These are phyloP conservation scores for Coemansia sp. DNA, from an alignment of 371 early-diverging fungal species.

Conservation along the genomic window DNA sequence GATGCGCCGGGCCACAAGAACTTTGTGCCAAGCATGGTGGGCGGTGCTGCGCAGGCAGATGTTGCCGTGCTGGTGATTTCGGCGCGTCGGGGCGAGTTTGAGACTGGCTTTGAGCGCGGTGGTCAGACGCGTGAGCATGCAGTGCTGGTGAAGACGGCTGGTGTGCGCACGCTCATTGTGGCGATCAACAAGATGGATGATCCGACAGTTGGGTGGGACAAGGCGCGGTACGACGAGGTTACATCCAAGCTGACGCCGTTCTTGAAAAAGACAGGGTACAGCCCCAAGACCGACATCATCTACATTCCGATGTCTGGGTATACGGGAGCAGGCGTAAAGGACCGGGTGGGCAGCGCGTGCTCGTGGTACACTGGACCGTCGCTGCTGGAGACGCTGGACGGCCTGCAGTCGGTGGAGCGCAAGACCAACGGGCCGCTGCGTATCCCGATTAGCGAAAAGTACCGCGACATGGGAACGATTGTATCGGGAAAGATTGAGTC, in stretches of 20 bases:
- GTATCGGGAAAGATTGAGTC: slow-evolving; percentile 95
- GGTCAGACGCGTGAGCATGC: slow-evolving; percentile 99
- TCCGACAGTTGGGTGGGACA: slow-evolving; percentile 90
- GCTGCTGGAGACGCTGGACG: slow-evolving; percentile 83
- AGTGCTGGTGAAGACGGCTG: slow-evolving; percentile 94
- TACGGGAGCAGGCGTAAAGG: slow-evolving; percentile 95
- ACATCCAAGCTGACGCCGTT: slow-evolving; percentile 81
- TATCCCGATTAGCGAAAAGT: slow-evolving; percentile 92
- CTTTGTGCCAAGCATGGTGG: slow-evolving; percentile 99
- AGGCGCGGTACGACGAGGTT: slow-evolving; percentile 90
- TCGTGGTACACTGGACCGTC: slow-evolving; percentile 91
- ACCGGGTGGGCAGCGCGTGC: slow-evolving; percentile 65
- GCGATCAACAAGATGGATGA: slow-evolving; percentile 99
- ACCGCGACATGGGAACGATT: slow-evolving; percentile 96
- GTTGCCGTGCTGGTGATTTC: slow-evolving; percentile 97
- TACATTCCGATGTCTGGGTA: slow-evolving; percentile 94
- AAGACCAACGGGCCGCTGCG: slow-evolving; percentile 83
- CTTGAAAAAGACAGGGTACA: slow-evolving; percentile 90
- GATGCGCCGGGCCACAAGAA: slow-evolving; percentile 99
- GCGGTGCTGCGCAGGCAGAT: slow-evolving; percentile 96
- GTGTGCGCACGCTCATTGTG: slow-evolving; percentile 86
- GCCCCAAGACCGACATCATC: slow-evolving; percentile 82
- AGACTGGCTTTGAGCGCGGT: slow-evolving; percentile 99
- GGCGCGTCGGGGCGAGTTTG: slow-evolving; percentile 99
- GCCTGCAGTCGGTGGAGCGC: slow-evolving; percentile 75